Evolutionary conservation across 495 filamentous ascomycete genomes (phyloP).

Genomic region (Trichoderma reesei): DNA sequence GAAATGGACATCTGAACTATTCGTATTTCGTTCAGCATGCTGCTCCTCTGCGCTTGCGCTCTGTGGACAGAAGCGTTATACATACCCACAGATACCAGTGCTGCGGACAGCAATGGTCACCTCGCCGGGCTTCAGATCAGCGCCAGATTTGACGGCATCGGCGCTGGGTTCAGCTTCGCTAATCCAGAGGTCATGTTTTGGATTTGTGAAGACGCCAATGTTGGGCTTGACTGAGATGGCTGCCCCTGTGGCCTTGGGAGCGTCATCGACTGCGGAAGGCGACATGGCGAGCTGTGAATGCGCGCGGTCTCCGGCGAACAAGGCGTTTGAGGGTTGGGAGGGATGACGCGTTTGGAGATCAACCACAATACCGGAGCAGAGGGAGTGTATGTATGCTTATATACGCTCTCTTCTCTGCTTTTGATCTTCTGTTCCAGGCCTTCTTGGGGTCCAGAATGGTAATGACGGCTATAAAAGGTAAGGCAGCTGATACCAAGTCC

Average conservation of each 20-base stretch:
- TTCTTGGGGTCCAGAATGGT: not conserved
- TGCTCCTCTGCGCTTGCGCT: not conserved
- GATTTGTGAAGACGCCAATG: slow-evolving; percentile 93
- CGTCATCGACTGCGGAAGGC: slow-evolving; percentile 10
- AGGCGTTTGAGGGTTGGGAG: too few relatives aligned
- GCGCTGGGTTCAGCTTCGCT: slow-evolving; percentile 64
- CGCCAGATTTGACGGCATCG: slow-evolving; percentile 62
- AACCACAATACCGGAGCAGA: not conserved
- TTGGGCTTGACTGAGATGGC: slow-evolving; percentile 52
- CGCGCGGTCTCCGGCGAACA: not conserved
- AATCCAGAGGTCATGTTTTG: slow-evolving; percentile 84
- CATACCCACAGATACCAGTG: slow-evolving; percentile 87
- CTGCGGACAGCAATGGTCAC: slow-evolving; percentile 78
- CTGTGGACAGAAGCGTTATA: slow-evolving; percentile 13
- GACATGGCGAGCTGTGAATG: slow-evolving; percentile 6
- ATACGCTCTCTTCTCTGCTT: not conserved
- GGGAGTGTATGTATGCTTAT: not conserved
- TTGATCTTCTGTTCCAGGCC: not conserved
- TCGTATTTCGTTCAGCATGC: slow-evolving; percentile 13
- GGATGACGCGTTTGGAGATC: not conserved
- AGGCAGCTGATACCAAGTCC: not conserved
- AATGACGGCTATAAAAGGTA: not conserved
- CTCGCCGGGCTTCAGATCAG: slow-evolving; percentile 65
- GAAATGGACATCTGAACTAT: slow-evolving; percentile 87
- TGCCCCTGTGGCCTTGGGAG: slow-evolving; percentile 18